Conservation (phyloP, 2,329 filamentous ascomycete genomes). For the Trichoderma gracile region DNA sequence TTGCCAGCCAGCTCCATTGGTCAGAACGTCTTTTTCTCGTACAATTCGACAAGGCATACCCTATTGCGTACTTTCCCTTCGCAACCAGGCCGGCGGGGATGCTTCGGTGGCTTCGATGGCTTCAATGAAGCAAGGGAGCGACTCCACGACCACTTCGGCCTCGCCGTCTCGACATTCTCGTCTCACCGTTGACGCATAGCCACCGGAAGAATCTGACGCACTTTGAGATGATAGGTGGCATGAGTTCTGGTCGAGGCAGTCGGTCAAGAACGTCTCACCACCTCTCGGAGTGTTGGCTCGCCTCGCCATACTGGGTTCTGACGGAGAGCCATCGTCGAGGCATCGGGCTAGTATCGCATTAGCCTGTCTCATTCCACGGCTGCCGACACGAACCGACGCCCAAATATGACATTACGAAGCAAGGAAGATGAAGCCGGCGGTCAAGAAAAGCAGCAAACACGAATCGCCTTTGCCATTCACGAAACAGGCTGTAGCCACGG, state of each 20-base stretch:
- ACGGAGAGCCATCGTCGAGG: conserved; percentile 8
- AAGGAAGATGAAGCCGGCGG: not conserved
- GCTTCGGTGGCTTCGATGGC: conserved; percentile 2
- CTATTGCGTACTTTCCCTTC: conserved; percentile 8
- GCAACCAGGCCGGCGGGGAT: not conserved
- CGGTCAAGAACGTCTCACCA: conserved; percentile 11
- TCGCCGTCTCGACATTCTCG: conserved; percentile 18
- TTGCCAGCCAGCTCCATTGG: not conserved
- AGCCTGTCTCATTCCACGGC: conserved; percentile 14
- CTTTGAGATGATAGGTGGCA: not conserved
- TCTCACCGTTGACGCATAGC: conserved; percentile 21
- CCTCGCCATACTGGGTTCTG: not conserved
- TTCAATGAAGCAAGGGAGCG: conserved; percentile 20
- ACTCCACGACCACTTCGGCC: conserved; percentile 26
- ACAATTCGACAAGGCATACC: not conserved
- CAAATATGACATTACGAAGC: not conserved
- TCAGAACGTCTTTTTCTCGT: not conserved
- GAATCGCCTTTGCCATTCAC: not conserved
- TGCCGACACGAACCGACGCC: not conserved
- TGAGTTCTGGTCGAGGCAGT: conserved; percentile 8
- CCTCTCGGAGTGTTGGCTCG: conserved; percentile 3
- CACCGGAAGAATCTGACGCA: conserved; percentile 22
- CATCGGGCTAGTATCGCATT: conserved; percentile 11
- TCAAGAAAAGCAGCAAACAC: conserved; percentile 13
- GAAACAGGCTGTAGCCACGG: conserved; percentile 2